Base-by-base conservation (phyloP, 805 yeast genomes). In the Zygotorulaspora danielsina region DNA sequence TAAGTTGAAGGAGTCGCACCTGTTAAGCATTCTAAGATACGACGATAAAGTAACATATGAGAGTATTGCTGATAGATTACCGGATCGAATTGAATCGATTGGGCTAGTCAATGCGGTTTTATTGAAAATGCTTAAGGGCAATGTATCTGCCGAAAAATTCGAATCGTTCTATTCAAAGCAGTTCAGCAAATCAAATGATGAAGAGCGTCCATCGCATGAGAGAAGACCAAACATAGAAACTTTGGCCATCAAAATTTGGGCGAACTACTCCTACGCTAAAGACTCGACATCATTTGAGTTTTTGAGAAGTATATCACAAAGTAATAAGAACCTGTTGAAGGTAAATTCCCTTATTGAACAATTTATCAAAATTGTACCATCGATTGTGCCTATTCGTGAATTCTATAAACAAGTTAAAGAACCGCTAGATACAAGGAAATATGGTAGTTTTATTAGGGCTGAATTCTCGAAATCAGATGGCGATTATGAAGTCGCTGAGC, bases 51-150 rank as follows among this genome's bases (percentile, higher is more conserved):
- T 34, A 15, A 36, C 37, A 8, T 43, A 41, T 19, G 34, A 38
- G 8, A 45, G 42, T 3, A 17, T 57, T 2, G 25, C 46, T n/a
- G 36, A 31, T 5, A 42, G 46, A 17, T 19, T 55, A 5, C 53
- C 57, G 5, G 30, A 42, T n/a, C 20, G 34, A 4, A 37, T 57
- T 15, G 34, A 40, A 2, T 50, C 55, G 10, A 38, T 46, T 9
- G 46, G 48, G n/a, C 42, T 59, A 19, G 49, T 57, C 13, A 51
- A 56, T 34, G 46, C 42, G 6, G 43, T 60, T 30, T 42, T 59
- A 4, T 12, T 47, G 20, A 50, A 39, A 32, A 45, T 51, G 42
- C 34, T 45, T 5, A 37, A 40, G 9, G 48, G 42, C 17, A 39
- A 42, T 8, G 38, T 39, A 2, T 34, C 48, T 3, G 35, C 33